These are phyloP conservation scores for Mycena capillaripes DNA, from an alignment of 768 basidiomycete species.

Conservation along the genomic window DNA sequence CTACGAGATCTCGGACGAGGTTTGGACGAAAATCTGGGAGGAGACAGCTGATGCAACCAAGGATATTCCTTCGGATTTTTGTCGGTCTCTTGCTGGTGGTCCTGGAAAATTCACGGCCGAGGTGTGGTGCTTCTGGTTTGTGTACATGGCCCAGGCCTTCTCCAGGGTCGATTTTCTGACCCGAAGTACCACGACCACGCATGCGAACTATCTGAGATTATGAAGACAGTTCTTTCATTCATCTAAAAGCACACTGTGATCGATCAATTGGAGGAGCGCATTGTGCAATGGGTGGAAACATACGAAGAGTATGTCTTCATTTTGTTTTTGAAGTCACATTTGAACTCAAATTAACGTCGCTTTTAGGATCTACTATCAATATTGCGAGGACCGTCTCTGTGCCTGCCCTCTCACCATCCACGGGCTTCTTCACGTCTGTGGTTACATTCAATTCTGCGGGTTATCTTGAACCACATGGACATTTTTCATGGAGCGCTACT, in stretches of 20 bases:
- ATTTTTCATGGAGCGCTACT: too few relatives aligned
- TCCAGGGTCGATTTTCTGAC: conserved; percentile 34
- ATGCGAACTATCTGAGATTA: not conserved
- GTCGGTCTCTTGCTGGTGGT: conserved; percentile 44
- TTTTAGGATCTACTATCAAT: conserved; percentile 49
- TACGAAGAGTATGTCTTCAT: conserved; percentile 24
- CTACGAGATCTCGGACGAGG: conserved; percentile 52
- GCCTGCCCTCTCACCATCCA: conserved; percentile 50
- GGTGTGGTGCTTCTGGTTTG: conserved; percentile 53
- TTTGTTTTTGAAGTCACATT: conserved; percentile 45
- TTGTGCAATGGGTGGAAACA: not conserved
- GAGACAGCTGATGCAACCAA: conserved; percentile 45
- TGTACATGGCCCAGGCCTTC: conserved; percentile 53
- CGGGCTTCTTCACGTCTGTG: conserved; percentile 49
- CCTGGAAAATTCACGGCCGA: conserved; percentile 50
- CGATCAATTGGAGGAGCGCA: not conserved
- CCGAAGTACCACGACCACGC: conserved; percentile 13
- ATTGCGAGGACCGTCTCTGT: conserved; percentile 49
- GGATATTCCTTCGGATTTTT: conserved; percentile 50
- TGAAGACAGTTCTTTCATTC: conserved; percentile 8
- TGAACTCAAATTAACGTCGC: conserved; percentile 47
- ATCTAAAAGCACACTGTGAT: not conserved
- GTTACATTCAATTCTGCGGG: conserved; percentile 47
- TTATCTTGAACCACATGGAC: conserved; percentile 50
- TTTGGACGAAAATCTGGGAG: conserved; percentile 42